Evolutionary conservation across 1,139 yeast genomes (phyloP).

Genomic region (Sugiyamaella novakii): DNA sequence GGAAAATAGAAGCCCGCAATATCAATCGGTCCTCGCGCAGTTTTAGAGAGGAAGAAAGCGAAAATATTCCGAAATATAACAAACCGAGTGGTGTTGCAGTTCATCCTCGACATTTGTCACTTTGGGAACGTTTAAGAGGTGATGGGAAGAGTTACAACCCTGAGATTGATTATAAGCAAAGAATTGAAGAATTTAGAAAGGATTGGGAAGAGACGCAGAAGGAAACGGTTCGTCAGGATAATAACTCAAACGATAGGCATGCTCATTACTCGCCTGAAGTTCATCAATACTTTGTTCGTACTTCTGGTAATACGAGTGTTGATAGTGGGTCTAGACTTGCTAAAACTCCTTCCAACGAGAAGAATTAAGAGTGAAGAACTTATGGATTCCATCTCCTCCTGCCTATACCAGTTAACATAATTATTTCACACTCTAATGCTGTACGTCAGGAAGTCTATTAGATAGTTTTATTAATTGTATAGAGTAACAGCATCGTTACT

Average conservation of each 20-base stretch:
- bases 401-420: no score
- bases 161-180: slow-evolving; percentile 44
- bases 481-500: no score
- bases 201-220: slow-evolving; percentile 44
- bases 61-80: no score
- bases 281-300: slow-evolving; percentile 42
- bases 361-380: slow-evolving; percentile 7
- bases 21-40: no score
- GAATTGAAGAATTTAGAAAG: slow-evolving; percentile 42
- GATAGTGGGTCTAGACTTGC: slow-evolving; percentile 34
- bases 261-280: slow-evolving; percentile 34
- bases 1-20: no score
- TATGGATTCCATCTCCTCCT: no score
- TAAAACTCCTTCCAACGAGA: slow-evolving; percentile 26
- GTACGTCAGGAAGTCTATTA: no score
- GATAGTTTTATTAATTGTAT: no score
- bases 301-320: slow-evolving; percentile 32
- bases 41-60: no score
- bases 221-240: slow-evolving; percentile 34
- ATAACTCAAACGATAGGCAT: slow-evolving; percentile 27
- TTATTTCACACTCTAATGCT: no score
- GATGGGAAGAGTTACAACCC: slow-evolving; percentile 43
- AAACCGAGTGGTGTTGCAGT: slow-evolving; percentile 46
- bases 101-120: slow-evolving; percentile 41
- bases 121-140: slow-evolving; percentile 43